Evolutionary conservation across 2,329 filamentous ascomycete genomes (phyloP), one percentile per base, ranked within the genome.

Genomic region (Pyrenophora tritici-repentis): DNA sequence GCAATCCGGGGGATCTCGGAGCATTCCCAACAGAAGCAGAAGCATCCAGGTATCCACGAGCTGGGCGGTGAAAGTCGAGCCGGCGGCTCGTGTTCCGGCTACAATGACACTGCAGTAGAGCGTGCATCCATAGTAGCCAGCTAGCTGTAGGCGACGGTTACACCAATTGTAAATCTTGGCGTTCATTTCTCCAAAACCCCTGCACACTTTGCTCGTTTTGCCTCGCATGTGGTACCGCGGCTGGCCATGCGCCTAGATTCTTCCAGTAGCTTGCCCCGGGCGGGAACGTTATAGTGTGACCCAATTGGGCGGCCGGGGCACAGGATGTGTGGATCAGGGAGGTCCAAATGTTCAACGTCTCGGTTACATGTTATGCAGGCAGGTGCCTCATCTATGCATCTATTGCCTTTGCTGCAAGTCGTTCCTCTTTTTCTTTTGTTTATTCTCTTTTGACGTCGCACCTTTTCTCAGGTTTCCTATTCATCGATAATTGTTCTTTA

Each of bases 181-280:
- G 22, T 35, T 49, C 13, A 32, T 42, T 33, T 2, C 37, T 33
- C 40, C n/a, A 32, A 4, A 4, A 50, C 41, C 57, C 52, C 37
- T 58, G 55, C 40, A 37, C 7, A 10, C 34, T 50, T 18, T 5
- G 18, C 18, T 45, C 37, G 49, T 49, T 26, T 41, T n/a, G 45
- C 46, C 22, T 45, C 43, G 46, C 46, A 50, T 18, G 36, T 31
- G 41, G 50, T 32, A 53, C 31, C 24, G 26, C 14, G 32, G 32
- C 24, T 29, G 36, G 24, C 31, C 24, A 42, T 42, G 46, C 47
- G 31, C 18, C 42, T 49, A 56, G 46, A 40, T 44, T 44, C 35
- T 56, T 59, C 29, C 24, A 54, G 59, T 47, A 59, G 56, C 51
- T 56, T 51, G 20, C 50, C 48, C 49, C 46, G 32, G 47, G 47